Evolutionary conservation across 2,329 filamentous ascomycete genomes (phyloP), one percentile per base, ranked within the genome.

Genomic region (Beauveria caledonica): DNA sequence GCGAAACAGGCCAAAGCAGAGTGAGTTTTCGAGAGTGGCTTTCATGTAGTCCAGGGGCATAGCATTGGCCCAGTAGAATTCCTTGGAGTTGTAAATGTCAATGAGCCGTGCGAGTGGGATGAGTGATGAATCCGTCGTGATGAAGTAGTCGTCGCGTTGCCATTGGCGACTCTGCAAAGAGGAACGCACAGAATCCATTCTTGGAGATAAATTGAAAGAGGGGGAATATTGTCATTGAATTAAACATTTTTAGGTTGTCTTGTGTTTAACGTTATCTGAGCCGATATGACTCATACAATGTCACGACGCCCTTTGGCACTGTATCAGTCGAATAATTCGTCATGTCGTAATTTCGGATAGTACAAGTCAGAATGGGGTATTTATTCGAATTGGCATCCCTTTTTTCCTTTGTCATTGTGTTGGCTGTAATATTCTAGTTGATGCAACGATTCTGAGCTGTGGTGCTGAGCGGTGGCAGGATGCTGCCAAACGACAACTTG

Each of bases 1-100:
- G 2, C 33, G 51, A 62, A 85, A 87, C 0, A 87, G 61, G 0
- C 80, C 82, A 33, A 86, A 78, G 61, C 81, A 83, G 2, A 86
- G 68, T 3, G 80, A 85, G 45, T 80, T 80, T 8, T 79, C 67
- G 2, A 86, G 67, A 40, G 79, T 76, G 17, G 74, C 74, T 48
- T 73, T 71, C 33, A 85, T 69, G 0, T 70, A 66, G 0, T 74
- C 70, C 2, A 76, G 71, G 0, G 82, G 74, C 0, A 82, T 64
- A 0, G 76, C 63, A n/a, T 74, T 74, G 1, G 80, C 75, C 82
- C 84, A 86, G 72, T 82, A 83, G 60, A 86, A 69, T 25, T 77
- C 66, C 5, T 81, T 76, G 0, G 78, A 78, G 5, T 65, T 74
- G 59, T 84, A 78, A 0, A 78, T 78, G 0, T 70, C 70, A 54